Base-by-base conservation (phyloP, 306 rosid genomes). In the Dalbergia oliveri region DNA sequence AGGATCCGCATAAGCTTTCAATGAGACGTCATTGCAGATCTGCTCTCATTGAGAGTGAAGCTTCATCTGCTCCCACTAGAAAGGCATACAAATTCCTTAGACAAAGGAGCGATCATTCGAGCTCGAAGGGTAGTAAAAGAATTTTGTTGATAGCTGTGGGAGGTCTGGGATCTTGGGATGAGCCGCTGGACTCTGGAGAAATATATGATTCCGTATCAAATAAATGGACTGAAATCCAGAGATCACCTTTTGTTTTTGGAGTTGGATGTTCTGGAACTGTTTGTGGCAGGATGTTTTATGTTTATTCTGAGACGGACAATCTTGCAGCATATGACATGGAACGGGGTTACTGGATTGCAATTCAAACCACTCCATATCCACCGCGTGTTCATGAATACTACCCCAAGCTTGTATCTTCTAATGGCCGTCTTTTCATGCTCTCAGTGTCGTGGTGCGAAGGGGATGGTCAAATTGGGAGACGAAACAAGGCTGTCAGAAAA, bases 371-470 rank as follows among this genome's bases (percentile, higher is more conserved):
- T 77, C 95, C 91, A 1, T 85, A 83, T 87, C 99, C 92, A 1
- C 88, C 97, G 21, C 88, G 89, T 5, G 95, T 93, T 45, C 90
- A 88, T 37, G 99, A 93, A 83, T 94, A 93, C 86, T 88, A 87
- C 86, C 99, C 99, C n/a, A 90, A 91, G 81, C 88, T 94, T 18
- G 93, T 93, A 71, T 87, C 97, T 68, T 88, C 88, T 73, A 84
- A 85, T 35, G 97, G 93, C 21, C 92, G 91, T 50, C 79, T 93
- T 60, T 90, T 93, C 88, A 87, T 94, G 92, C 91, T 93, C 45
- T 94, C 92, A 0, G 99, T 94, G 76, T 93, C 97, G 61, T 94
- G 99, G 99, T 94, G 99, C 56, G 99, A 94, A 89, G 99, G 99
- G 77, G 97, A 94, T 72, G 99, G 99, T 59, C 95, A 91, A 81